Base-by-base conservation (phyloP, 23 red algal species). In the Chondrus crispus region DNA sequence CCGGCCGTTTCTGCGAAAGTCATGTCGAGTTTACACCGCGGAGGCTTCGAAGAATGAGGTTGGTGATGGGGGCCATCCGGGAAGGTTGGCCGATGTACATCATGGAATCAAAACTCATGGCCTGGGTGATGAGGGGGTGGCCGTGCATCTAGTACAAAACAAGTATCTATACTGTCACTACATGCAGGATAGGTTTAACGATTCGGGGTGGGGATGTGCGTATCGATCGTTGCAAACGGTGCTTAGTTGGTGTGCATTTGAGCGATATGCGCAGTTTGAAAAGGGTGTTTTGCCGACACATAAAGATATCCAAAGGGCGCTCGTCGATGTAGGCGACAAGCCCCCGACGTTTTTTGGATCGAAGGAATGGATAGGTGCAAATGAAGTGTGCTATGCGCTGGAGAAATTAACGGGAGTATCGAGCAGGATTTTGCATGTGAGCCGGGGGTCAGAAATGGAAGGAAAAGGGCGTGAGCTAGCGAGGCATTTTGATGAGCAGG, bases 131-230 rank as follows among this genome's bases (percentile, higher is more conserved):
- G 47, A 70, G 47, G 77, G 30, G 7, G 79, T 92, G 1, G 35
- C 77, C 26, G 62, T 84, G 42, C 77, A 81, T 20, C 62, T 84
- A 77, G 51, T 92, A 68, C 64, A 82, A 1, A 77, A 77, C 57
- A 72, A 20, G 41, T 92, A 92, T 74, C 62, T 92, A 7, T 92
- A 92, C 55, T 92, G 77, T 39, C 89, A 92, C 62, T 92, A 92
- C 44, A 45, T 81, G 62, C 89, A 92, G 62, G 58, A 82, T 43
- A 82, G 76, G 39, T 73, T 81, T 41, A 92, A 92, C 39, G 95
- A 96, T 72, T 46, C 78, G 32, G 87, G 92, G n/a, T 98, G 96
- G 96, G 96, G 96, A 62, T 98, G 96, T 74, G 96, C 96, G 26
- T 98, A 98, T 74, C 87, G 96, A 14, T 98, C 96, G 2, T 45